Evolutionary conservation across 2,329 filamentous ascomycete species (phyloP).

Genomic region (Monosporascus sp.): DNA sequence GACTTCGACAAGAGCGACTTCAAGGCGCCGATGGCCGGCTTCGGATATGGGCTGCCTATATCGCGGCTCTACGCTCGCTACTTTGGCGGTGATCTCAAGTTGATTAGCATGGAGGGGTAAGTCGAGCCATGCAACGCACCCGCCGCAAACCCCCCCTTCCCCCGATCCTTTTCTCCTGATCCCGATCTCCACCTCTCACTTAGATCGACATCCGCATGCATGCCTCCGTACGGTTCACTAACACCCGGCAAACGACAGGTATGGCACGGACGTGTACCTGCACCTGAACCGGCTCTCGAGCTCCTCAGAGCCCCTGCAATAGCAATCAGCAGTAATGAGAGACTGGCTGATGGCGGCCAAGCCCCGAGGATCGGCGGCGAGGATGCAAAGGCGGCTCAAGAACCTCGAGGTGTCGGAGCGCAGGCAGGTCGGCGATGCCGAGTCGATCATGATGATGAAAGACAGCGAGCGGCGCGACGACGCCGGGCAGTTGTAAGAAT

Average conservation of each 20-base stretch:
- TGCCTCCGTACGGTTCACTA: too few relatives aligned
- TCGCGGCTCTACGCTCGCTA: slow-evolving; percentile 91
- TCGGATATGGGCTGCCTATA: slow-evolving; percentile 95
- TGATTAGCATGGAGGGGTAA: slow-evolving; percentile 99
- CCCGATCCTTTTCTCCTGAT: slow-evolving; percentile 3
- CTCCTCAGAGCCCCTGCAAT: slow-evolving; percentile 94
- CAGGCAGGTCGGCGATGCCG: slow-evolving; percentile 85
- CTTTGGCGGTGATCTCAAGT: slow-evolving; percentile 92
- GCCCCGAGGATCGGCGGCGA: slow-evolving; percentile 62
- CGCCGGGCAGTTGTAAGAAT: neutral
- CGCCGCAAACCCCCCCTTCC: neutral
- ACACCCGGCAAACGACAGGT: slow-evolving; percentile 46
- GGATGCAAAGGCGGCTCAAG: slow-evolving; percentile 64
- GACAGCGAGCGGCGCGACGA: neutral
- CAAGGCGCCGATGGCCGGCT: slow-evolving; percentile 98
- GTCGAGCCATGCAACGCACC: slow-evolving; percentile 26
- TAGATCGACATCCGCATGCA: too few relatives aligned
- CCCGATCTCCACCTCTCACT: neutral
- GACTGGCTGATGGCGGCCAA: slow-evolving; percentile 41
- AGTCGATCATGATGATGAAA: slow-evolving; percentile 26
- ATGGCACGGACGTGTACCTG: slow-evolving; percentile 97
- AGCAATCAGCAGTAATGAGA: slow-evolving; percentile 86
- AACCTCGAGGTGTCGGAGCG: slow-evolving; percentile 75
- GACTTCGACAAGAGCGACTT: slow-evolving; percentile 99
- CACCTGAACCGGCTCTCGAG: slow-evolving; percentile 94